Evolutionary conservation across 257 asterid genomes (phyloP).

Genomic region (Rauvolfia tetraphylla): DNA sequence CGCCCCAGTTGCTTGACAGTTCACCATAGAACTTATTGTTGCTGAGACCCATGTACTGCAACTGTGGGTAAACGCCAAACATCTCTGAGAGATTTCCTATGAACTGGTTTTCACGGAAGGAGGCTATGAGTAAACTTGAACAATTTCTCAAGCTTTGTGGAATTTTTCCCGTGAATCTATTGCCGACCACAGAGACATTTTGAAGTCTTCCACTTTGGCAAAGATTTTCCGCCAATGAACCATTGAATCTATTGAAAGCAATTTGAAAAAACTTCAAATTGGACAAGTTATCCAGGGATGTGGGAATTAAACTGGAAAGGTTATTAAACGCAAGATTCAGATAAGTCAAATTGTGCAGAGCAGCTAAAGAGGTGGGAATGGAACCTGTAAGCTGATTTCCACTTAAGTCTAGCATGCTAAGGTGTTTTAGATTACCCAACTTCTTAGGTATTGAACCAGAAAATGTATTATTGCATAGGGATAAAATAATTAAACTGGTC

Average conservation of each 20-base stretch:
- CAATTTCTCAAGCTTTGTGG: constrained; percentile 22
- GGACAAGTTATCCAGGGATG: neutral
- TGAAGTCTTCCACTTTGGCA: constrained; percentile 12
- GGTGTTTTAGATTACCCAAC: constrained; percentile 13
- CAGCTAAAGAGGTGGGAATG: constrained; percentile 2
- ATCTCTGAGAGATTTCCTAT: constrained; percentile 27
- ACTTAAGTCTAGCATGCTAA: neutral
- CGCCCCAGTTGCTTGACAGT: constrained; percentile 27
- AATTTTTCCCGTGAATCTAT: constrained; percentile 16
- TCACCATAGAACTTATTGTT: constrained; percentile 29
- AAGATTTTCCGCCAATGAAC: constrained; percentile 14
- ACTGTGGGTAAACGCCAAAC: constrained; percentile 30
- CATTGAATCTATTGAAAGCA: constrained; percentile 25
- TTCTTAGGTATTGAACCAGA: neutral
- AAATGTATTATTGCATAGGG: too few relatives aligned
- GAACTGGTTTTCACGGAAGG: constrained; percentile 24
- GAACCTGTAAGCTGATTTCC: neutral
- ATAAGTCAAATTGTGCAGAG: too few relatives aligned
- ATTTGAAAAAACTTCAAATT: too few relatives aligned
- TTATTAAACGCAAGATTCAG: too few relatives aligned
- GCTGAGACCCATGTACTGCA: constrained; percentile 31
- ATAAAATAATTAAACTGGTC: too few relatives aligned
- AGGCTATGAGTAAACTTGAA: constrained; percentile 17
- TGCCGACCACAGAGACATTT: constrained; percentile 23
- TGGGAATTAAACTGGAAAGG: neutral